phyloP scores from a whole-genome alignment of 805 yeast genomes.

The Spathaspora passalidarum region DNA sequence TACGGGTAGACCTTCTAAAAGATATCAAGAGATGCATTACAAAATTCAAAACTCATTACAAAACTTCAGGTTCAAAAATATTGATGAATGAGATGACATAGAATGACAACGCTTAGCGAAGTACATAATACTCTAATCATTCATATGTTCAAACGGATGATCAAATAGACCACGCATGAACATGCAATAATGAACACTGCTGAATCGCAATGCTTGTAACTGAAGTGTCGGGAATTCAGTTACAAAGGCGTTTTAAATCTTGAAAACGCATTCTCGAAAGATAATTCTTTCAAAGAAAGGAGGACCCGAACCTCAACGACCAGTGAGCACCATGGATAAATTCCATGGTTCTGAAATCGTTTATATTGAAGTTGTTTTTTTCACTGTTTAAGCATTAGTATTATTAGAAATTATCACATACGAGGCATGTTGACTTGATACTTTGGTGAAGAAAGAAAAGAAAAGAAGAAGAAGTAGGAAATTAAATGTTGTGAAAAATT shows the following conservation, averaged over 20 bases:
- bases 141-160: not conserved
- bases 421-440: constrained; percentile 54
- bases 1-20: constrained; percentile 1
- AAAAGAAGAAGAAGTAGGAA: constrained; percentile 8
- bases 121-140: not conserved
- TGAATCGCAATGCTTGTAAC: constrained; percentile 34
- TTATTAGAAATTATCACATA: constrained; percentile 36
- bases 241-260: constrained; percentile 35
- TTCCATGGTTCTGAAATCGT: constrained; percentile 10
- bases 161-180: not conserved
- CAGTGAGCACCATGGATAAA: constrained; percentile 9
- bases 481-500: constrained; percentile 10
- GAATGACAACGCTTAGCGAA: not conserved
- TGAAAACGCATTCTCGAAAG: constrained; percentile 12
- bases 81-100: not conserved
- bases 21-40: not conserved
- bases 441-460: constrained; percentile 7
- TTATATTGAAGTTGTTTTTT: constrained; percentile 3
- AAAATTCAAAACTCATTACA: constrained; percentile 3
- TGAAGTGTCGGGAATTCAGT: constrained; percentile 90
- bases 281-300: constrained; percentile 21
- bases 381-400: constrained; percentile 4
- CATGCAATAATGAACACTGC: not conserved
- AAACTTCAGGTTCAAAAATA: not conserved
- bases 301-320: constrained; percentile 72